phyloP scores from a whole-genome alignment of 768 basidiomycete genomes.

The Mycena capillaripes region DNA sequence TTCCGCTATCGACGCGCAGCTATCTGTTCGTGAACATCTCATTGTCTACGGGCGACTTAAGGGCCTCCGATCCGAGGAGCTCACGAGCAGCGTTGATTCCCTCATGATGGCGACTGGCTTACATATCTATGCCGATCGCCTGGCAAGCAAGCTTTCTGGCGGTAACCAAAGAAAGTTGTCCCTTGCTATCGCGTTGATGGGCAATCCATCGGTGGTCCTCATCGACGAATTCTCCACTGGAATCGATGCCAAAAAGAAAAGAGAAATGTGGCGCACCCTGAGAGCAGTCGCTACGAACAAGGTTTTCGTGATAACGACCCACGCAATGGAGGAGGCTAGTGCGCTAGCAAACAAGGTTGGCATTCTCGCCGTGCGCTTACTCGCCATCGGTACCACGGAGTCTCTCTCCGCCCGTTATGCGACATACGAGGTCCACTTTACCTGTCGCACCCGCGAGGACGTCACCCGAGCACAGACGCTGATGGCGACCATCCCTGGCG shows the following conservation, averaged over 20 bases:
- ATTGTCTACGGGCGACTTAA: conserved; percentile 81
- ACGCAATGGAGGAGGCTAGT: conserved; percentile 90
- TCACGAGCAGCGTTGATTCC: conserved; percentile 66
- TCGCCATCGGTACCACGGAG: conserved; percentile 78
- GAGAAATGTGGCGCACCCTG: conserved; percentile 86
- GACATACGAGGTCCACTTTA: conserved; percentile 84
- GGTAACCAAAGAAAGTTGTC: conserved; percentile 86
- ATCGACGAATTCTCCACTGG: conserved; percentile 91
- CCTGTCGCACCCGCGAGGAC: conserved; percentile 75
- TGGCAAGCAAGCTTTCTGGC: conserved; percentile 82
- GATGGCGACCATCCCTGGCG: conserved; percentile 74
- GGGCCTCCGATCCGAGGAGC: conserved; percentile 67
- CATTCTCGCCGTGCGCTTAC: conserved; percentile 78
- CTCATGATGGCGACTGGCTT: conserved; percentile 74
- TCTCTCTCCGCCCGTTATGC: conserved; percentile 76
- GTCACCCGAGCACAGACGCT: conserved; percentile 67
- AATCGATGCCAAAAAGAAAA: conserved; percentile 86
- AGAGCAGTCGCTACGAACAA: conserved; percentile 75
- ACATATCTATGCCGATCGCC: conserved; percentile 71
- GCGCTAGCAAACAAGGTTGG: conserved; percentile 83
- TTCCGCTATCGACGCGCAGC: conserved; percentile 83
- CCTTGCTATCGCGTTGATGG: conserved; percentile 83
- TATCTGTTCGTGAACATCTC: conserved; percentile 85
- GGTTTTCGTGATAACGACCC: conserved; percentile 76
- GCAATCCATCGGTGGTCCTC: conserved; percentile 82